Conservation (phyloP, 108 stramenopile species). For the Cyclostephanos invisitatus region DNA sequence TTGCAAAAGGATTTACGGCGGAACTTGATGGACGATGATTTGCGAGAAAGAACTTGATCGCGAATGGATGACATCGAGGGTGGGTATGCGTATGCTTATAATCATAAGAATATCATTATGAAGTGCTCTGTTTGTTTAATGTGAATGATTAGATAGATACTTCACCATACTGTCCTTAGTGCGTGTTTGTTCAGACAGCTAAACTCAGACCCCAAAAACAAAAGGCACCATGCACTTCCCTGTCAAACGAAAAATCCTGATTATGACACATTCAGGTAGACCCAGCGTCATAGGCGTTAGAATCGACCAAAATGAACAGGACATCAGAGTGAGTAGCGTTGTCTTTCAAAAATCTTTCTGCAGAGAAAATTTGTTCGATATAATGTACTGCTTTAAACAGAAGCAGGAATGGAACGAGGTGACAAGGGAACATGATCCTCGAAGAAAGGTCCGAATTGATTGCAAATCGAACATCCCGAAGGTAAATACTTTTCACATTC, state of each 20-base stretch:
- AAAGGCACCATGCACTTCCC: neutral
- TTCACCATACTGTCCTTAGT: no score
- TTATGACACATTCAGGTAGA: neutral
- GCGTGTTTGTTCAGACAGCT: no score
- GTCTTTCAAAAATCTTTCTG: no score
- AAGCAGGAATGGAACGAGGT: neutral
- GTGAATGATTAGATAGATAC: neutral
- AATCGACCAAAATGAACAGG: neutral
- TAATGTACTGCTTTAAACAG: neutral
- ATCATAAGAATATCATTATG: neutral
- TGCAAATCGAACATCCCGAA: constrained; percentile 26
- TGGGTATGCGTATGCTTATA: neutral
- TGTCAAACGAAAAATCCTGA: neutral
- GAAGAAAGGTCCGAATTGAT: constrained; percentile 35
- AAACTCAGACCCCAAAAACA: neutral
- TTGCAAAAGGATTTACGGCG: neutral
- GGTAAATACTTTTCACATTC: constrained; percentile 35
- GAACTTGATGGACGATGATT: neutral
- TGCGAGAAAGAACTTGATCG: neutral
- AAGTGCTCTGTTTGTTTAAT: neutral
- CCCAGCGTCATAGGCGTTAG: neutral
- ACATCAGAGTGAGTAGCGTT: no score
- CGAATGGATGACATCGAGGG: neutral
- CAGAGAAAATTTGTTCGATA: no score
- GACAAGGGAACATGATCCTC: neutral